Evolutionary conservation across 805 yeast genomes (phyloP).

Genomic region (Starmerella etchellsii): DNA sequence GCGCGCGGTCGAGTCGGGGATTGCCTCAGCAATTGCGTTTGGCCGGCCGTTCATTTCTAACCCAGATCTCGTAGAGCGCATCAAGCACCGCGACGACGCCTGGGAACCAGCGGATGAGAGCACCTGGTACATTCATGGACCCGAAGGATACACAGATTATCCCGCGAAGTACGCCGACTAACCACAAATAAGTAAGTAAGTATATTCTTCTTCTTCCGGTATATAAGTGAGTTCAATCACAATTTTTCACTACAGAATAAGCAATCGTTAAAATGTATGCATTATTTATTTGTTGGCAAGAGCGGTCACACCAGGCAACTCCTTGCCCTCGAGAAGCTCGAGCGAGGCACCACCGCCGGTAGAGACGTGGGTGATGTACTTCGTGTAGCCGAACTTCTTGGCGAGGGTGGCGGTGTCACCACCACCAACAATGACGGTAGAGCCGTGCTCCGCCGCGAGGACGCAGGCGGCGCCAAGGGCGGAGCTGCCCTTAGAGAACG

Average conservation of each 20-base stretch:
- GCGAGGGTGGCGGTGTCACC: constrained; percentile 99
- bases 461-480: constrained; percentile 79
- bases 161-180: neutral
- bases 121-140: constrained; percentile 34
- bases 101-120: constrained; percentile 32
- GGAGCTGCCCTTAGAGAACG: constrained; percentile 86
- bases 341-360: constrained; percentile 99
- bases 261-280: too few species aligned
- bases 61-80: constrained; percentile 40
- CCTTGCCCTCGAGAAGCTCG: constrained; percentile 98
- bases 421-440: constrained; percentile 93
- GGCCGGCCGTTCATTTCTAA: constrained; percentile 43
- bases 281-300: constrained; percentile 56
- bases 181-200: too few species aligned
- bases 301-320: constrained; percentile 92
- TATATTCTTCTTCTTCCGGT: too few species aligned
- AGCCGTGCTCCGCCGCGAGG: constrained; percentile 72
- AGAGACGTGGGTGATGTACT: constrained; percentile 93
- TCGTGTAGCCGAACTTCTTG: constrained; percentile 94
- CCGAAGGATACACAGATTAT: constrained; percentile 33
- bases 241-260: too few species aligned
- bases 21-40: constrained; percentile 27
- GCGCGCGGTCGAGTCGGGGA: constrained; percentile 11
- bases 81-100: constrained; percentile 32
- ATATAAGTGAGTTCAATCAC: too few species aligned